Conservation (phyloP, 495 filamentous ascomycete genomes). For the Cairneyella variabilis region DNA sequence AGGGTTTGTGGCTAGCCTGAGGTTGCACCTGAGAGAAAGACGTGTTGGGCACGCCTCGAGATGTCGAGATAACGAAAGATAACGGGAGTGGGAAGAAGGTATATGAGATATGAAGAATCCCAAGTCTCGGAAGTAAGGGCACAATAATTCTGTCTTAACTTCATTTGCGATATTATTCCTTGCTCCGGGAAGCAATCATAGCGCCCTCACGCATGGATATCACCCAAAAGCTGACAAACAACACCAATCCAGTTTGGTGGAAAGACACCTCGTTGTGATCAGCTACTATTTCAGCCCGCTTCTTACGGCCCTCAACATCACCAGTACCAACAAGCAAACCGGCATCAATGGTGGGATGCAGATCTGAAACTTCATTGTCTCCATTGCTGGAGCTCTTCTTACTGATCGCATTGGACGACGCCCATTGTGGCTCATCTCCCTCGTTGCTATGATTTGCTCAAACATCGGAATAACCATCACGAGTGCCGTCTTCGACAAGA, state of each 20-base stretch:
- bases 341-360: slow-evolving; percentile 20
- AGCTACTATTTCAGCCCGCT: slow-evolving; percentile 53
- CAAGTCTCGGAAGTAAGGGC: too few species aligned
- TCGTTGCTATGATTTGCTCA: too few species aligned
- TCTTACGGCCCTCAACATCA: slow-evolving; percentile 45
- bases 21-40: neutral
- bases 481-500: slow-evolving; percentile 5
- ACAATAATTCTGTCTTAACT: too few species aligned
- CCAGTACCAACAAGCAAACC: slow-evolving; percentile 9
- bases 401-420: slow-evolving; percentile 19
- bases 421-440: too few species aligned
- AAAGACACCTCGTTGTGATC: slow-evolving; percentile 41
- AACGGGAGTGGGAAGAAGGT: slow-evolving; percentile 1
- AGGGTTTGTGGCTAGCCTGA: too few species aligned
- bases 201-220: slow-evolving; percentile 7
- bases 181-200: neutral
- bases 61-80: slow-evolving; percentile 1
- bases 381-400: slow-evolving; percentile 26
- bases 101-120: neutral
- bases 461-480: slow-evolving; percentile 16
- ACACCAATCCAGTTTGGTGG: slow-evolving; percentile 10
- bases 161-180: too few species aligned
- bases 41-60: neutral
- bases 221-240: slow-evolving; percentile 4
- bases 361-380: slow-evolving; percentile 16